A percentile compares a stretch with the other conserved stretches of the same genome.
These are phyloP conservation scores for Trichocladium uniseriatum DNA, from an alignment of 495 filamentous ascomycete genomes.

Conservation along the genomic window DNA sequence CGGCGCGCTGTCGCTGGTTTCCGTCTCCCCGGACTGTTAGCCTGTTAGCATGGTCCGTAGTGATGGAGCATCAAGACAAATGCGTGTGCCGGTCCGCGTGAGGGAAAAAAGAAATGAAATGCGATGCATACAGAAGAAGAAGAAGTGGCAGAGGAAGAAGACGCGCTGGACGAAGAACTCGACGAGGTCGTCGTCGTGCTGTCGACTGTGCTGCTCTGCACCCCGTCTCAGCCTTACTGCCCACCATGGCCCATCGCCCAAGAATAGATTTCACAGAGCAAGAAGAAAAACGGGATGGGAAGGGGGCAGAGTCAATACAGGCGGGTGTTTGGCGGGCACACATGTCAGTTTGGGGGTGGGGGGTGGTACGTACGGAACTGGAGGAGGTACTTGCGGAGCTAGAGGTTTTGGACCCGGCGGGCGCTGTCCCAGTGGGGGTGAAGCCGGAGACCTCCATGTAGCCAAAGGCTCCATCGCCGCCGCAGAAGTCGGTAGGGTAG, in stretches of 20 bases:
- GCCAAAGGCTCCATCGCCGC: constrained; percentile 30
- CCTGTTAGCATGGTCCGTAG: constrained; percentile 8
- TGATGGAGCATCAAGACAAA: background rate
- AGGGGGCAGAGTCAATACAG: background rate
- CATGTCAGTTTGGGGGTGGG: background rate
- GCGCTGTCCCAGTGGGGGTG: constrained; percentile 24
- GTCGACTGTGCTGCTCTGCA: constrained; percentile 26
- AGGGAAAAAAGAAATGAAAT: constrained; percentile 8
- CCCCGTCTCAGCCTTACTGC: constrained; percentile 24
- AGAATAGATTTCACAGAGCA: background rate
- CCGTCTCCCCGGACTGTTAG: background rate
- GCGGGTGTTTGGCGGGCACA: background rate
- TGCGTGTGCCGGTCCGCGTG: constrained; percentile 7
- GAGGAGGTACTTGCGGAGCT: background rate
- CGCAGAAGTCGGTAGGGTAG: constrained; percentile 34
- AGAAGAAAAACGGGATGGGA: background rate
- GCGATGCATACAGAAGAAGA: constrained; percentile 21
- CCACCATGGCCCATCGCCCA: constrained; percentile 9
- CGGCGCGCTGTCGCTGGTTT: background rate
- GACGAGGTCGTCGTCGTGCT: constrained; percentile 24
- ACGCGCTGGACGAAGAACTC: constrained; percentile 10
- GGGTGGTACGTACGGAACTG: constrained; percentile 14
- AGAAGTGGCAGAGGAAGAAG: constrained; percentile 19
- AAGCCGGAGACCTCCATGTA: constrained; percentile 28
- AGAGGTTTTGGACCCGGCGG: constrained; percentile 1